Percentiles rank a stretch among this genome's conserved stretches.
Conservation (phyloP, 495 filamentous ascomycete species). For the Penicillium fimorum region DNA sequence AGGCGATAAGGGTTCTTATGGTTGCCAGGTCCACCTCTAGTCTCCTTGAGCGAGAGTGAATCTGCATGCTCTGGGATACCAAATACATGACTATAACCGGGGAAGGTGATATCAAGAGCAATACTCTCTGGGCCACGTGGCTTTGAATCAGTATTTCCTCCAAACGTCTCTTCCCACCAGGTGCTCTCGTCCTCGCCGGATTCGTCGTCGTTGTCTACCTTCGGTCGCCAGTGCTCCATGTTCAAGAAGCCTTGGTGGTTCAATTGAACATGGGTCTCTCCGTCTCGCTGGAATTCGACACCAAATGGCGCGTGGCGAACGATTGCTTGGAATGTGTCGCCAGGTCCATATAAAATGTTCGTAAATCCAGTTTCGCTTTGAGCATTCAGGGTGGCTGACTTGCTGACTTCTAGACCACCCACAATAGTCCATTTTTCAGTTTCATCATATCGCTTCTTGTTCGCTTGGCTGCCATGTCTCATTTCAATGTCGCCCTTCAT, state of each 20-base stretch:
- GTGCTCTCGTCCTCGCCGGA: conserved; percentile 71
- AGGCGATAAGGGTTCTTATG: conserved; percentile 91
- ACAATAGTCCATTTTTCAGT: conserved; percentile 83
- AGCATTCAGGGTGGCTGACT: conserved; percentile 59
- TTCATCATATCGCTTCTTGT: conserved; percentile 94
- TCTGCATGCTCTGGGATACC: conserved; percentile 95
- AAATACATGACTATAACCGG: conserved; percentile 87
- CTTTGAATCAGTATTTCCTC: conserved; percentile 90
- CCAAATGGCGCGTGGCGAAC: conserved; percentile 80
- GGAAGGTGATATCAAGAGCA: conserved; percentile 85
- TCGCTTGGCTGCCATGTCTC: conserved; percentile 75
- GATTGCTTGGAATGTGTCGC: conserved; percentile 71
- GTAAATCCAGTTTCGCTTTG: conserved; percentile 61
- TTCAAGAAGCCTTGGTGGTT: conserved; percentile 87
- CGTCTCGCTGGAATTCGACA: conserved; percentile 81
- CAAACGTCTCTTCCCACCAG: conserved; percentile 97
- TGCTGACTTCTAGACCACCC: conserved; percentile 69
- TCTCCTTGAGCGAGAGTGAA: conserved; percentile 82
- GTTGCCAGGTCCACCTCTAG: conserved; percentile 77
- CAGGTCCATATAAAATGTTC: conserved; percentile 77
- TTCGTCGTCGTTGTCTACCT: conserved; percentile 64
- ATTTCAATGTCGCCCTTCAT: conserved; percentile 86
- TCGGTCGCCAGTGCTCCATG: conserved; percentile 92
- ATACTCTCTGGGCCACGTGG: conserved; percentile 88
- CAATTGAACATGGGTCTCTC: conserved; percentile 76